These are phyloP conservation scores for Leccinum incarnatum DNA, from an alignment of 768 basidiomycete species.

Conservation along the genomic window DNA sequence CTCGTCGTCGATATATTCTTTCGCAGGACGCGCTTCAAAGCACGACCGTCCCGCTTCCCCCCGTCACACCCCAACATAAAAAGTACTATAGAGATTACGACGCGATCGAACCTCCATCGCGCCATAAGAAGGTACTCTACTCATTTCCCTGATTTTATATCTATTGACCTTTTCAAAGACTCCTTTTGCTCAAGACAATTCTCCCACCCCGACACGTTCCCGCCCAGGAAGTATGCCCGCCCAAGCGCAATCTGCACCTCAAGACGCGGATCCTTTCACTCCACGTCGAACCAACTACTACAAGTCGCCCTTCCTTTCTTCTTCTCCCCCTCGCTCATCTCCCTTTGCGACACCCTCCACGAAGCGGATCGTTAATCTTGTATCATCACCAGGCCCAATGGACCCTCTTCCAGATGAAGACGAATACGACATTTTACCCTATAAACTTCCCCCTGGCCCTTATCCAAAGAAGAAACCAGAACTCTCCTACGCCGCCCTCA, in stretches of 20 bases:
- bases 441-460: slow-evolving; percentile 79
- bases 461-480: slow-evolving; percentile 80
- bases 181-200: slow-evolving; percentile 38
- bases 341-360: slow-evolving; percentile 61
- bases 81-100: slow-evolving; percentile 56
- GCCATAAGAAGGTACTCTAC: slow-evolving; percentile 27
- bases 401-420: slow-evolving; percentile 60
- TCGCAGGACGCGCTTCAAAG: slow-evolving; percentile 30
- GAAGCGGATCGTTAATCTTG: slow-evolving; percentile 62
- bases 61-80: slow-evolving; percentile 57
- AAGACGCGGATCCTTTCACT: slow-evolving; percentile 45
- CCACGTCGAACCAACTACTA: slow-evolving; percentile 45
- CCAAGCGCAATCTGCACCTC: slow-evolving; percentile 26
- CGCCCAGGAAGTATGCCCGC: slow-evolving; percentile 32
- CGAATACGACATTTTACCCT: slow-evolving; percentile 66
- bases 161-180: slow-evolving; percentile 14
- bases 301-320: slow-evolving; percentile 53
- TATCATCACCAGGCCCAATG: slow-evolving; percentile 84
- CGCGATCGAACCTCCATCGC: slow-evolving; percentile 30
- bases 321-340: slow-evolving; percentile 58
- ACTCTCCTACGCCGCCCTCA: slow-evolving; percentile 90
- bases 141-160: not conserved
- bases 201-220: slow-evolving; percentile 43
- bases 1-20: slow-evolving; percentile 14
- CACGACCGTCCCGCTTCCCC: slow-evolving; percentile 29